Evolutionary conservation across 2,329 filamentous ascomycete genomes (phyloP).

Genomic region (Pyrenochaeta sp.): DNA sequence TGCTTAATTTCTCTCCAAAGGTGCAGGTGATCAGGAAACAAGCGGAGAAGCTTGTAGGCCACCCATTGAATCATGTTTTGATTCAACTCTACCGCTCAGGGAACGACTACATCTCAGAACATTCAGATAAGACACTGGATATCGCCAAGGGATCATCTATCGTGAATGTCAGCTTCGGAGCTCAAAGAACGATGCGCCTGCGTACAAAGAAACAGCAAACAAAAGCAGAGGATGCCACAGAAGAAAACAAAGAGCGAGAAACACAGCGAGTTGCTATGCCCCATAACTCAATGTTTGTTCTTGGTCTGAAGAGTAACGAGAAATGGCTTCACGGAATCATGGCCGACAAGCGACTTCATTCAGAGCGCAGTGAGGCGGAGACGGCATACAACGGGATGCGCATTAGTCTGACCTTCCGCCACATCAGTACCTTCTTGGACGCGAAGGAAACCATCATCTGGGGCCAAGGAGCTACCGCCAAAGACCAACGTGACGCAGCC

Average conservation of each 20-base stretch:
- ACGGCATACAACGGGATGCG: slow-evolving; percentile 76
- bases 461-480: slow-evolving; percentile 86
- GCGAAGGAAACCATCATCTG: slow-evolving; percentile 73
- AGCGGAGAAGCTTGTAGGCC: slow-evolving; percentile 76
- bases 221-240: slow-evolving; percentile 13
- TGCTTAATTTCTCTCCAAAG: slow-evolving; percentile 76
- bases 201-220: slow-evolving; percentile 72
- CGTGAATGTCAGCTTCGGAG: slow-evolving; percentile 92
- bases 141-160: slow-evolving; percentile 83
- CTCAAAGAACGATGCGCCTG: slow-evolving; percentile 87
- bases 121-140: slow-evolving; percentile 96
- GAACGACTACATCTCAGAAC: slow-evolving; percentile 91
- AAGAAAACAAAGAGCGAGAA: slow-evolving; percentile 53
- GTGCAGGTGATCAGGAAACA: slow-evolving; percentile 72
- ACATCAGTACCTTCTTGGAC: slow-evolving; percentile 85
- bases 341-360: slow-evolving; percentile 76
- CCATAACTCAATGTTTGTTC: slow-evolving; percentile 86
- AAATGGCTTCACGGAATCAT: slow-evolving; percentile 93
- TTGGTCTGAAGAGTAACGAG: slow-evolving; percentile 82
- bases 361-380: slow-evolving; percentile 74
- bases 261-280: slow-evolving; percentile 76
- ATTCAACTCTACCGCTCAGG: slow-evolving; percentile 94
- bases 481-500: slow-evolving; percentile 67
- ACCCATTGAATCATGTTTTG: slow-evolving; percentile 86
- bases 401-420: slow-evolving; percentile 90